Base-by-base conservation (phyloP, 257 asterid species). In the Jasminum sambac region DNA sequence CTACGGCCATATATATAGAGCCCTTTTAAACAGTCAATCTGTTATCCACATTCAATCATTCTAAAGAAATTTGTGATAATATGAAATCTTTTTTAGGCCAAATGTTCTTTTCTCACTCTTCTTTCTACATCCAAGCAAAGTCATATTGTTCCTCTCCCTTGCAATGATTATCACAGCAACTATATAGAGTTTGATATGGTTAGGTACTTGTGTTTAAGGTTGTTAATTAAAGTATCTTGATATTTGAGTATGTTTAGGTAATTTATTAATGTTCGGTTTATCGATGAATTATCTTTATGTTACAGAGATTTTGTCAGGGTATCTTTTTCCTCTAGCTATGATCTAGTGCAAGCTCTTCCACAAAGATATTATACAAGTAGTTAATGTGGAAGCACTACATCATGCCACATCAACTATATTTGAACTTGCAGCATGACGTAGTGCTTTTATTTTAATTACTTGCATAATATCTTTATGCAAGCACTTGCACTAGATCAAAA, bases 101-200 rank as follows among this genome's bases (percentile, higher is more conserved):
- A n/a, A 50, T 17, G 25, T 50, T 83, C 72, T 77, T 50, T 48
- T n/a, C 19, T 50, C 25, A 50, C 17, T 21, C 59, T n/a, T 79
- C 69, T 72, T 61, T 80, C 83, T 76, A 72, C 77, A 75, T 82
- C 83, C 67, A 70, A 65, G 75, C 72, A 79, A 77, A 77, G 86
- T 64, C 78, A 78, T 79, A 71, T 83, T 83, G 87, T 81, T 84
- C 75, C 77, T 66, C 83, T 17, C 48, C 55, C 67, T 69, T 17
- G 17, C 59, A 50, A 17, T n/a, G 25, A 50, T 50, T 50, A 8
- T 17, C 19, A n/a, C 8, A 7, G 7, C 19, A 6, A 48, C 19
- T 48, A 1, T 44, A 48, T n/a, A 17, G 24, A 6, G 8, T 44
- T 50, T 50, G 11, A 17, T 8, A 6, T n/a, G 25, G 59, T 17